These are phyloP conservation scores for Fomitopsis serialis DNA, from an alignment of 768 basidiomycete species.

Conservation along the genomic window DNA sequence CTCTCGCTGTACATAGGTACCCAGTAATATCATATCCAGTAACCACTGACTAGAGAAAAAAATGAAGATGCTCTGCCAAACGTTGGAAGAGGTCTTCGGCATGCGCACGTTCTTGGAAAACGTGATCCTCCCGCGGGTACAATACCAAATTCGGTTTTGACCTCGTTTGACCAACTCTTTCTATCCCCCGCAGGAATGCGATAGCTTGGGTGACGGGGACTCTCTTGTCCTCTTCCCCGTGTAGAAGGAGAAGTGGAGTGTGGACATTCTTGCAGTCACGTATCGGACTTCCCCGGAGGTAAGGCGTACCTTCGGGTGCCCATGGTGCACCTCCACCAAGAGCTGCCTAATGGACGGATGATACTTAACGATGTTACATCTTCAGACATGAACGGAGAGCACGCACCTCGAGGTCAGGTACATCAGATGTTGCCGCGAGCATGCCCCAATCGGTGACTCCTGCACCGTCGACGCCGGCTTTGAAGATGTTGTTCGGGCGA, in stretches of 20 bases:
- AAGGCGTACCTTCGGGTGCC: neutral
- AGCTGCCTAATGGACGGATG: neutral
- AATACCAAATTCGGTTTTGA: neutral
- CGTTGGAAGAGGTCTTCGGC: conserved; percentile 1
- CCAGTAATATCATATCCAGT: too few relatives aligned
- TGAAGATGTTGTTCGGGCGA: neutral
- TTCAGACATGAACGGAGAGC: neutral
- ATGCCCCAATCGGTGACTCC: conserved; percentile 4
- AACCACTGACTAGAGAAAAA: too few relatives aligned
- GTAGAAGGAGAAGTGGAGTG: neutral
- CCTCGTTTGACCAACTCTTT: neutral
- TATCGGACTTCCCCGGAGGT: neutral
- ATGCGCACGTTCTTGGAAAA: neutral
- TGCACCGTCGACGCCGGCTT: neutral
- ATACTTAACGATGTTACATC: neutral
- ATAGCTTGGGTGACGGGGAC: conserved; percentile 1
- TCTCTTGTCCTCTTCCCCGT: conserved; percentile 1
- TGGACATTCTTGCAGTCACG: neutral
- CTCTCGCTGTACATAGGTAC: too few relatives aligned
- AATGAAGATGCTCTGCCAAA: neutral
- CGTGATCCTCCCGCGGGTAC: conserved; percentile 2
- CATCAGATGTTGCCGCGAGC: neutral
- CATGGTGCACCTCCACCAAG: conserved; percentile 1
- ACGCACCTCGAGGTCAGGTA: conserved; percentile 2
- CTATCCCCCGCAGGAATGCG: neutral